Percentiles rank a stretch among this genome's conserved stretches.
These are phyloP conservation scores for Aspergillus fumigatus DNA, from an alignment of 2,329 filamentous ascomycete species.

Conservation along the genomic window DNA sequence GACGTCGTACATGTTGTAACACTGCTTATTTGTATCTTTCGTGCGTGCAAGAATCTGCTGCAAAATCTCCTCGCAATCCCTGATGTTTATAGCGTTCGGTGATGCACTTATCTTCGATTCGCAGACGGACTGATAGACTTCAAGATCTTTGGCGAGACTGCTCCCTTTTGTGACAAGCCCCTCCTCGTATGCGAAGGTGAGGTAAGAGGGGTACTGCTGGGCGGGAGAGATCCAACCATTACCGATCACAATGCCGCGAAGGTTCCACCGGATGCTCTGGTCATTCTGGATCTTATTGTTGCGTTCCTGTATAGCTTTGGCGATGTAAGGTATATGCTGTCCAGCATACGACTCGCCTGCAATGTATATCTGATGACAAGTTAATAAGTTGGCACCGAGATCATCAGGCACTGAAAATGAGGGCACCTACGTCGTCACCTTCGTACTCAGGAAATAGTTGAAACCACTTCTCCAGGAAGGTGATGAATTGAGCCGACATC, in stretches of 20 bases:
- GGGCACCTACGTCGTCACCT: constrained; percentile 75
- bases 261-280: constrained; percentile 60
- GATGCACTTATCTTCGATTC: constrained; percentile 55
- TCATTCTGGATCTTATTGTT: constrained; percentile 59
- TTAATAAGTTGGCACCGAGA: constrained; percentile 5
- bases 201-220: constrained; percentile 85
- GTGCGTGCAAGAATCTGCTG: constrained; percentile 66
- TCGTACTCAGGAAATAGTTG: constrained; percentile 85
- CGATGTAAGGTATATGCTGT: constrained; percentile 95
- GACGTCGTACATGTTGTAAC: constrained; percentile 96
- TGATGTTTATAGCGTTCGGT: constrained; percentile 61
- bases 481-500: constrained; percentile 84
- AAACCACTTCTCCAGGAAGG: constrained; percentile 90
- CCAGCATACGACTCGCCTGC: constrained; percentile 96
- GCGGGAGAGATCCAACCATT: constrained; percentile 94
- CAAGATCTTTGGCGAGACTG: constrained; percentile 59
- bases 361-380: constrained; percentile 68
- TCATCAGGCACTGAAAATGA: neutral
- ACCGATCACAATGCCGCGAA: constrained; percentile 84
- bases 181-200: constrained; percentile 74
- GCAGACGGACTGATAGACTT: constrained; percentile 67
- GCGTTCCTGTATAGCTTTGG: constrained; percentile 80
- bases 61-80: constrained; percentile 72
- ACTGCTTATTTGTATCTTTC: constrained; percentile 53
- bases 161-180: constrained; percentile 66